Percentiles rank a stretch among this genome's conserved stretches.
Evolutionary conservation across 306 rosid genomes (phyloP).

Genomic region (Medicago ruthenica): DNA sequence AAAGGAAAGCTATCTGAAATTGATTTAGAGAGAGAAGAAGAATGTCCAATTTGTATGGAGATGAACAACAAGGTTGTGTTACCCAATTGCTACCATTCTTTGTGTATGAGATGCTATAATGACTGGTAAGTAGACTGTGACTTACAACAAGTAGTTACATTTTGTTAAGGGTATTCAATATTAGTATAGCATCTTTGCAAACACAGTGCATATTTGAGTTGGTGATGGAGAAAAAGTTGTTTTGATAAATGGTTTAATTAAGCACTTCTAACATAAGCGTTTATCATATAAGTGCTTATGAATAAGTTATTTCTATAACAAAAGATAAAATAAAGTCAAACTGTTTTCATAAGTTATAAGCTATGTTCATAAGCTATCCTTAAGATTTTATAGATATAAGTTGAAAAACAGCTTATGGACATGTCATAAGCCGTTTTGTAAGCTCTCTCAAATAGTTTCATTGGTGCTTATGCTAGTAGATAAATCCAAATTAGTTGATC

Average conservation of each 20-base stretch:
- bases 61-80: constrained; percentile 76
- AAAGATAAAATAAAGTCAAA: no score
- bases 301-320: no score
- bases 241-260: no score
- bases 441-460: not conserved
- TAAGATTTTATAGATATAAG: not conserved
- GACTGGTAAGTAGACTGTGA: constrained; percentile 63
- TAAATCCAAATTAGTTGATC: no score
- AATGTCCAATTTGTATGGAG: constrained; percentile 96
- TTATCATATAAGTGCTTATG: not conserved
- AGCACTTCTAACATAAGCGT: no score
- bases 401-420: not conserved
- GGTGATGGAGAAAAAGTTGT: no score
- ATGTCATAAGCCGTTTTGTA: not conserved
- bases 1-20: constrained; percentile 78
- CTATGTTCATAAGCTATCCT: no score
- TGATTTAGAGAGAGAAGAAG: constrained; percentile 84
- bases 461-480: not conserved
- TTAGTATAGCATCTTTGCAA: no score
- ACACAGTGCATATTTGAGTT: no score
- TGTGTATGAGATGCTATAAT: constrained; percentile 79
- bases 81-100: constrained; percentile 78
- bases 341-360: no score
- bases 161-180: not conserved
- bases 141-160: constrained; percentile 11